phyloP scores from a whole-genome alignment of 2,329 filamentous ascomycete genomes.

The Aspergillus pseudoviridinutans region DNA sequence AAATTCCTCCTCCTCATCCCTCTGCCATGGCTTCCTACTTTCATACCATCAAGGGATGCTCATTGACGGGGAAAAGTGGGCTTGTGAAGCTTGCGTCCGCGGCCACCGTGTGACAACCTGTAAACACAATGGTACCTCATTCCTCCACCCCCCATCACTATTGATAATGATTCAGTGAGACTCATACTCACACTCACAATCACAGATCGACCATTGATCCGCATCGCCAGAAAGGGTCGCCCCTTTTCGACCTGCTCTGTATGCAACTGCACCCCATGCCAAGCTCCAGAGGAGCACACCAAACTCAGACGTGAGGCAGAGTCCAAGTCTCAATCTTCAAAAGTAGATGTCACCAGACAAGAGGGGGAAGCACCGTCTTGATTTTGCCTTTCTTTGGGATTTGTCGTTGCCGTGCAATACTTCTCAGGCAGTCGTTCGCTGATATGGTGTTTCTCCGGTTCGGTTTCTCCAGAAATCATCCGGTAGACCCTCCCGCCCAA shows the following conservation, averaged over 20 bases:
- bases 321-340: slow-evolving; percentile 25
- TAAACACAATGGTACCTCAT: slow-evolving; percentile 71
- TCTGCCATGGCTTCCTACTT: slow-evolving; percentile 4
- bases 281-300: slow-evolving; percentile 83
- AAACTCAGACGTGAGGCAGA: slow-evolving; percentile 48
- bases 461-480: not conserved
- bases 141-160: too few relatives aligned
- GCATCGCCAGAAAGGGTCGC: slow-evolving; percentile 95
- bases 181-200: not conserved
- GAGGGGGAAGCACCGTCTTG: not conserved
- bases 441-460: not conserved
- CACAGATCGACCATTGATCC: slow-evolving; percentile 79
- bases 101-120: slow-evolving; percentile 97
- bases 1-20: slow-evolving; percentile 15
- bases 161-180: too few relatives aligned
- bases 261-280: slow-evolving; percentile 79
- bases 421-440: not conserved
- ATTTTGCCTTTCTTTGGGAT: not conserved
- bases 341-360: slow-evolving; percentile 19
- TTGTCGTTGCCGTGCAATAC: not conserved
- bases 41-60: slow-evolving; percentile 54
- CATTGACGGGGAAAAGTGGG: slow-evolving; percentile 92
- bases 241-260: slow-evolving; percentile 94
- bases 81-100: slow-evolving; percentile 93
- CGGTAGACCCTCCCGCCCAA: not conserved